phyloP scores from a whole-genome alignment of 495 filamentous ascomycete genomes.

The Mytilinidion resinicola region DNA sequence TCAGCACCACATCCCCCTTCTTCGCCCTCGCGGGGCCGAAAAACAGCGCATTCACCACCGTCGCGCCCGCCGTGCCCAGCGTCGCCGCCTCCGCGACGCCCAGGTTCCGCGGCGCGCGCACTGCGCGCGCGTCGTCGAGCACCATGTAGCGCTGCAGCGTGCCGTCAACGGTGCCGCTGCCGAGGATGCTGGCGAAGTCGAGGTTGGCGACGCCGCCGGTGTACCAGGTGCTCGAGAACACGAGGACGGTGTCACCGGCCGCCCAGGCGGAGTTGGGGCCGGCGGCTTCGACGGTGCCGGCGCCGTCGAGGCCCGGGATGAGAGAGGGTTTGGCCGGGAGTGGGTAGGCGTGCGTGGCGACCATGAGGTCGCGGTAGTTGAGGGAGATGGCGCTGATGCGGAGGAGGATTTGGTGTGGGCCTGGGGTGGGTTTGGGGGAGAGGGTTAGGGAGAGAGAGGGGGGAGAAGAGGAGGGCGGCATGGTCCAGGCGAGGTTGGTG shows the following conservation, averaged over 20 bases:
- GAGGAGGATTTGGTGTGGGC: conserved; percentile 26
- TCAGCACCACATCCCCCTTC: conserved; percentile 27
- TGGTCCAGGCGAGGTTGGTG: neutral
- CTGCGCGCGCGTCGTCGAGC: conserved; percentile 24
- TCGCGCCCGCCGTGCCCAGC: conserved; percentile 37
- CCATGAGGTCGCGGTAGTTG: conserved; percentile 31
- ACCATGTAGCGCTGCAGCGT: conserved; percentile 23
- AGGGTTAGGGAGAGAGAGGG: neutral
- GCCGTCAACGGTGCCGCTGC: conserved; percentile 22
- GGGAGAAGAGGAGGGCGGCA: neutral
- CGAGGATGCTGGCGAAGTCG: conserved; percentile 17
- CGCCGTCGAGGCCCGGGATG: conserved; percentile 34
- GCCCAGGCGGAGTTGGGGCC: conserved; percentile 23
- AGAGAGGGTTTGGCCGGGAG: conserved; percentile 9
- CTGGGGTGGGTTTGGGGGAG: conserved; percentile 16
- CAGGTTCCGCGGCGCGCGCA: conserved; percentile 31
- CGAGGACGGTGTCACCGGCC: conserved; percentile 22
- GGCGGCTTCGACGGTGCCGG: conserved; percentile 29
- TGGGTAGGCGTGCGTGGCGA: conserved; percentile 20
- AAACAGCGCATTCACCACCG: conserved; percentile 41
- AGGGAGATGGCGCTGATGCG: conserved; percentile 27
- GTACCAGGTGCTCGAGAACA: conserved; percentile 28
- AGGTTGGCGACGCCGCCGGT: conserved; percentile 17
- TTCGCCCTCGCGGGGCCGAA: conserved; percentile 23
- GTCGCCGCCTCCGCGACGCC: conserved; percentile 30